Conservation (phyloP, 2,329 filamentous ascomycete genomes). For the Aspergillus transmontanensis region DNA sequence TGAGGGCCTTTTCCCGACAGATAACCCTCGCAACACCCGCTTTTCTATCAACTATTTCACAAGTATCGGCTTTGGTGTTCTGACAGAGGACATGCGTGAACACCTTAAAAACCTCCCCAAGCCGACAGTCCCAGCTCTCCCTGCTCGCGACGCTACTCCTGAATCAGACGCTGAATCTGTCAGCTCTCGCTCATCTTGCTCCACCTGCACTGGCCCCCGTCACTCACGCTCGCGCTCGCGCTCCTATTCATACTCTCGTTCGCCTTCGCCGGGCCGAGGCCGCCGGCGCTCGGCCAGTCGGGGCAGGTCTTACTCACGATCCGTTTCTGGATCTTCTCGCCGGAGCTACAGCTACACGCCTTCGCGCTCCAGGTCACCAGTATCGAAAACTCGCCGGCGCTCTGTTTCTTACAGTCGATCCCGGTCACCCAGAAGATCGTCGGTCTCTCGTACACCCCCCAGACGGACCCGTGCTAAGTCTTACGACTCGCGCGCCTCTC, state of each 20-base stretch:
- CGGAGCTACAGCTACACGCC: constrained; percentile 37
- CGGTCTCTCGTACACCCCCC: constrained; percentile 34
- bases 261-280: constrained; percentile 34
- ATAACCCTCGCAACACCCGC: constrained; percentile 85
- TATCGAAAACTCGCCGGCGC: constrained; percentile 32
- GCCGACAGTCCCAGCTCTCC: constrained; percentile 71
- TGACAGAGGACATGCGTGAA: constrained; percentile 95
- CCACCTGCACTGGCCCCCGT: constrained; percentile 25
- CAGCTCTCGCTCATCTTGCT: constrained; percentile 43
- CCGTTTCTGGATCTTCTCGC: constrained; percentile 34
- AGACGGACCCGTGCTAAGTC: constrained; percentile 30
- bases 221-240: constrained; percentile 49
- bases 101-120: constrained; percentile 87
- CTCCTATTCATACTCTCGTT: constrained; percentile 42
- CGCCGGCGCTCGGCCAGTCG: constrained; percentile 28
- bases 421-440: constrained; percentile 26
- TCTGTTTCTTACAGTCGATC: constrained; percentile 39
- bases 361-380: constrained; percentile 41
- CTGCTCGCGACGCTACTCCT: constrained; percentile 58
- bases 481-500: constrained; percentile 29
- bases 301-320: constrained; percentile 35
- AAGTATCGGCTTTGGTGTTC: constrained; percentile 89
- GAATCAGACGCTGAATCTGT: constrained; percentile 70
- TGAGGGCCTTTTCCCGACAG: constrained; percentile 83
- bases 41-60: constrained; percentile 99